Evolutionary conservation across 352 stramenopile genomes (phyloP).

Genomic region (Globisporangium splendens): DNA sequence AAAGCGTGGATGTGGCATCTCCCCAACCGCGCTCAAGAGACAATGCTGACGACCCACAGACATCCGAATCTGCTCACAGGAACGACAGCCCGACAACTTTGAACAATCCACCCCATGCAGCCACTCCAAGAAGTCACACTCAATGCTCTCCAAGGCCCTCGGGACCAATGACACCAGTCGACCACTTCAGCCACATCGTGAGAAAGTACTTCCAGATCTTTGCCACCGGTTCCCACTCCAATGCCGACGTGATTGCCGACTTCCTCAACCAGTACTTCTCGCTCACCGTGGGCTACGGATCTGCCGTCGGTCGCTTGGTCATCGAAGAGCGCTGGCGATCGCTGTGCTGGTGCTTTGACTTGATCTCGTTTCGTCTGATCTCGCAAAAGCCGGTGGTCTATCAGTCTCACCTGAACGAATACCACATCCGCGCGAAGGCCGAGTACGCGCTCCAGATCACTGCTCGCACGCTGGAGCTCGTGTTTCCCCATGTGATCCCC

Average conservation of each 20-base stretch:
- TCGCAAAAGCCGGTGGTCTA: background rate
- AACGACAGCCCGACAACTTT: too few species aligned
- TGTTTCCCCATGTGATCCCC: constrained; percentile 11
- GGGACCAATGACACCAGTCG: constrained; percentile 11
- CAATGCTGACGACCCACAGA: background rate
- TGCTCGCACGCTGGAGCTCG: constrained; percentile 12
- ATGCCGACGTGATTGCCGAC: background rate
- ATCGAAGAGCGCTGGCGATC: constrained; percentile 17
- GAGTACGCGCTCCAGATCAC: constrained; percentile 16
- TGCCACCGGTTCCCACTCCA: constrained; percentile 4
- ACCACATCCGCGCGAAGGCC: constrained; percentile 6
- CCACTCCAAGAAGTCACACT: too few species aligned
- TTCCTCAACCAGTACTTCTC: constrained; percentile 12
- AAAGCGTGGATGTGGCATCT: too few species aligned
- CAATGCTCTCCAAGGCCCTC: background rate
- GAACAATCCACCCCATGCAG: too few species aligned
- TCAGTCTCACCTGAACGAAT: constrained; percentile 10
- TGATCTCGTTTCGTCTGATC: constrained; percentile 10
- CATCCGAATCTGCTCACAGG: constrained; percentile 1
- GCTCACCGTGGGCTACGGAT: constrained; percentile 6
- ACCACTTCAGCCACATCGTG: constrained; percentile 12
- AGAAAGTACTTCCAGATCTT: constrained; percentile 12
- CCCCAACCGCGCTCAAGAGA: background rate
- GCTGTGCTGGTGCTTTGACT: constrained; percentile 17
- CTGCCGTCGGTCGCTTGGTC: constrained; percentile 5